A percentile compares a stretch with the other conserved stretches of the same genome.
phyloP scores from a whole-genome alignment of 148 eudicot species.

The Rheum nobile region DNA sequence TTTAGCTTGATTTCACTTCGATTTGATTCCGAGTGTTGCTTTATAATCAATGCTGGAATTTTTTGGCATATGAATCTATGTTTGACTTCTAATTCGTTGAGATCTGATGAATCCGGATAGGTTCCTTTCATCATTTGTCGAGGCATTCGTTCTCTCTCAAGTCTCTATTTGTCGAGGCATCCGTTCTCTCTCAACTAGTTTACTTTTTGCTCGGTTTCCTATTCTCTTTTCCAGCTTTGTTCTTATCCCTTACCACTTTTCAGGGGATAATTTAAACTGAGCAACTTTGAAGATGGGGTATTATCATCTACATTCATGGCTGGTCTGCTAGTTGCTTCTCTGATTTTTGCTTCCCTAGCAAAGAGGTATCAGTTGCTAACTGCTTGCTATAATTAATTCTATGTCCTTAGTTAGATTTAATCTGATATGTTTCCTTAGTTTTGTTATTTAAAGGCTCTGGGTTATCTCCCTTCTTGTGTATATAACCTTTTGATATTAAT shows the following conservation, averaged over 20 bases:
- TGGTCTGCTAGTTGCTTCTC: slow-evolving; percentile 88
- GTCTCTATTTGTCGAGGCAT: neutral
- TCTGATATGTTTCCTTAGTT: neutral
- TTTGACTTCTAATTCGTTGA: no score
- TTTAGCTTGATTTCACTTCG: no score
- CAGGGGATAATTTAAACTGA: slow-evolving; percentile 76
- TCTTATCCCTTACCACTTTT: slow-evolving; percentile 11
- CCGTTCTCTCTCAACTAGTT: no score
- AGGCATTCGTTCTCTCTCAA: no score
- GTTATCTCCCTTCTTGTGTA: neutral
- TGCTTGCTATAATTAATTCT: neutral
- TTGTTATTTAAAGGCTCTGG: neutral
- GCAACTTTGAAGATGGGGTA: slow-evolving; percentile 85
- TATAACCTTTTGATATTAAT: neutral
- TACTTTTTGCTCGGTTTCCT: neutral
- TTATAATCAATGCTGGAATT: no score
- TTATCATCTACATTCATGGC: slow-evolving; percentile 98
- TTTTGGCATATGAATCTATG: no score
- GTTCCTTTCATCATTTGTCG: no score
- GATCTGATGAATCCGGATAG: no score
- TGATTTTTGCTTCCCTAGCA: slow-evolving; percentile 71
- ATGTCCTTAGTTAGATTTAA: neutral
- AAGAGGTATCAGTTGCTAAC: slow-evolving; percentile 40
- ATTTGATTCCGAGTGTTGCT: no score
- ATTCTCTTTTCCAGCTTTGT: neutral